Evolutionary conservation across 225 moss, liverwort and hornwort species (phyloP), one percentile per base, ranked within the genome.

Genomic region (Bryum argenteum): DNA sequence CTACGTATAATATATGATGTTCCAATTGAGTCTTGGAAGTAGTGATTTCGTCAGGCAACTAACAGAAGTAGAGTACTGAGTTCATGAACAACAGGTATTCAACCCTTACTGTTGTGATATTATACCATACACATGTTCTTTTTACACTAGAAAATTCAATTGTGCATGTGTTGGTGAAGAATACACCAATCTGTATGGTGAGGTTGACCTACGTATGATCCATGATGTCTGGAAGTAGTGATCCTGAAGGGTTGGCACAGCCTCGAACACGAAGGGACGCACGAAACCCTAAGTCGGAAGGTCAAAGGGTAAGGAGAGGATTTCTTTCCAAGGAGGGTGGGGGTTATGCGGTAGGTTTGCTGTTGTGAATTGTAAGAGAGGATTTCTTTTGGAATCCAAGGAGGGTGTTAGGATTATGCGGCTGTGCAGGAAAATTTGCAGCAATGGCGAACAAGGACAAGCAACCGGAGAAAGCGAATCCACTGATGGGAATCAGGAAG

Each of bases 221-320:
- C n/a, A n/a, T n/a, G n/a, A n/a, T 33, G 9, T 38, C 23, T 42
- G n/a, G 3, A 43, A 59, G 23, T 48, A 47, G 12, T 21, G 47
- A 57, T 65, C 52, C 24, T 24, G 67, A 67, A 69, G 63, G 22
- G 45, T 20, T 44, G 9, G 43, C 41, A 52, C 26, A 42, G 65
- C 14, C 58, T 64, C 5, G 18, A 19, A 58, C 39, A 0, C 39
- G 65, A 75, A 82, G 71, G 53, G 75, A 58, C 78, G 43, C 67
- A 5, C 38, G 23, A 41, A 78, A 44, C 24, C 58, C 52, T 57
- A 70, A 61, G 22, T 70, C 40, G 40, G 48, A 61, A 74, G 41
- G 52, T 75, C 43, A 82, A 75, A 78, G 41, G 82, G 75, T 39
- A 74, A 71, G 74, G 33, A 37, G 11, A 21, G 47, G 45, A 15